Conservation (phyloP, 2,329 filamentous ascomycete genomes). For the Ophiocordyceps unilateralis region DNA sequence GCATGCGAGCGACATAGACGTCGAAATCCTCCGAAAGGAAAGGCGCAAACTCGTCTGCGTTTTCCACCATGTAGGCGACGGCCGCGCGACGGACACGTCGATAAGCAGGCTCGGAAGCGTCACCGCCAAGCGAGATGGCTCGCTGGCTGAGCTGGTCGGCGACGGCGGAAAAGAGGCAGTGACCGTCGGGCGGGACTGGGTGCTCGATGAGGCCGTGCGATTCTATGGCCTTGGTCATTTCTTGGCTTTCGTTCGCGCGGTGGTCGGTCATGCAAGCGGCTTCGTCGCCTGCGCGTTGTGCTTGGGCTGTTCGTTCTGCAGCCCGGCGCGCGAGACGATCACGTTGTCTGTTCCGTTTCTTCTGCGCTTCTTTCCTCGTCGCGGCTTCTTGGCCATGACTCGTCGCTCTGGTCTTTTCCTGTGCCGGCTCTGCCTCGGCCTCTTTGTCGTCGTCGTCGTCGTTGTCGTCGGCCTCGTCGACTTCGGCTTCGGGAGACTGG, state of each 20-base stretch:
- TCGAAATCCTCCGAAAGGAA: constrained; percentile 73
- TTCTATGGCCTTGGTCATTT: constrained; percentile 52
- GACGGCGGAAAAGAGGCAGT: constrained; percentile 85
- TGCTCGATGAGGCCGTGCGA: constrained; percentile 51
- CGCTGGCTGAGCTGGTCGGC: constrained; percentile 59
- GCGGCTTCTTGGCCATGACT: not conserved
- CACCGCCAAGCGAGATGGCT: constrained; percentile 14
- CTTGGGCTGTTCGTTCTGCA: constrained; percentile 60
- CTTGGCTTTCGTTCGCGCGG: constrained; percentile 48
- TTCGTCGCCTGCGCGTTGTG: constrained; percentile 54
- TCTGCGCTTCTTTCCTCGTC: constrained; percentile 15
- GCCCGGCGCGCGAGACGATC: constrained; percentile 78
- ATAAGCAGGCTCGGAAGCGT: constrained; percentile 30
- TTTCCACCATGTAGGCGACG: constrained; percentile 56
- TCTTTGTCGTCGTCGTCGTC: not conserved
- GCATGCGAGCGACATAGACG: constrained; percentile 57
- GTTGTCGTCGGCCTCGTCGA: constrained; percentile 5
- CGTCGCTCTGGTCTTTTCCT: constrained; percentile 1
- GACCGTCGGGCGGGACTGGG: constrained; percentile 75
- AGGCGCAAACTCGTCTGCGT: constrained; percentile 66
- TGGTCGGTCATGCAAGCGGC: constrained; percentile 58
- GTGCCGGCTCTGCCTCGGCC: not conserved
- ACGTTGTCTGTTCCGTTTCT: constrained; percentile 82
- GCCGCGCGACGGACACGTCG: constrained; percentile 51
- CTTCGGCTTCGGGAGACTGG: constrained; percentile 2